Evolutionary conservation across 208 protist species (phyloP).

Genomic region (Acanthamoeba royreba): DNA sequence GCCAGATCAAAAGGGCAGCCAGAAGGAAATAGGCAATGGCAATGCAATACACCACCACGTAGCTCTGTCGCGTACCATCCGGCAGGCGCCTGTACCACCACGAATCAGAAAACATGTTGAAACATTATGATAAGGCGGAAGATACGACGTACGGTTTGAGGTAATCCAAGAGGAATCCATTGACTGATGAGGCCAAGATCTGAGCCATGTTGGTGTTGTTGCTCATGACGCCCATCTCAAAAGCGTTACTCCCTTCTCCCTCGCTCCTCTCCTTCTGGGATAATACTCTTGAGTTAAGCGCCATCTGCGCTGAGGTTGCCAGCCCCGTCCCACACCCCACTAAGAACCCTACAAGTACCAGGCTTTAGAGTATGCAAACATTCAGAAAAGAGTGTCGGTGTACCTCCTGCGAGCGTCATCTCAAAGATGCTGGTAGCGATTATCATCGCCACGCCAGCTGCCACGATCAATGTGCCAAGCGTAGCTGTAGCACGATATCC

Average conservation of each 20-base stretch:
- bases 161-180: not conserved
- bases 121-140: not conserved
- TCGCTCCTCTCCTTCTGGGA: not conserved
- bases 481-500: not conserved
- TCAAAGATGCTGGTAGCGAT: not conserved
- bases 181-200: not conserved
- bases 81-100: not conserved
- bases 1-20: not conserved
- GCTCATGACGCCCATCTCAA: not conserved
- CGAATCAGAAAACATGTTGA: not conserved
- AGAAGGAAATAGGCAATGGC: not conserved
- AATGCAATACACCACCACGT: not conserved
- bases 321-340: not conserved
- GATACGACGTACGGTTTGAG: not conserved
- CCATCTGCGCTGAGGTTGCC: not conserved
- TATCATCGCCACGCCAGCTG: not conserved
- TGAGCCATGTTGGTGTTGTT: not conserved
- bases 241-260: not conserved
- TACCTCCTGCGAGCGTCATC: not conserved
- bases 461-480: not conserved
- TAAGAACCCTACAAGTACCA: not conserved
- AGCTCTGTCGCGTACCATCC: not conserved
- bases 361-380: not conserved
- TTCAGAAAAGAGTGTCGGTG: not conserved
- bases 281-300: not conserved